Evolutionary conservation across 2,329 filamentous ascomycete species (phyloP).

Genomic region (Botrytis porri): DNA sequence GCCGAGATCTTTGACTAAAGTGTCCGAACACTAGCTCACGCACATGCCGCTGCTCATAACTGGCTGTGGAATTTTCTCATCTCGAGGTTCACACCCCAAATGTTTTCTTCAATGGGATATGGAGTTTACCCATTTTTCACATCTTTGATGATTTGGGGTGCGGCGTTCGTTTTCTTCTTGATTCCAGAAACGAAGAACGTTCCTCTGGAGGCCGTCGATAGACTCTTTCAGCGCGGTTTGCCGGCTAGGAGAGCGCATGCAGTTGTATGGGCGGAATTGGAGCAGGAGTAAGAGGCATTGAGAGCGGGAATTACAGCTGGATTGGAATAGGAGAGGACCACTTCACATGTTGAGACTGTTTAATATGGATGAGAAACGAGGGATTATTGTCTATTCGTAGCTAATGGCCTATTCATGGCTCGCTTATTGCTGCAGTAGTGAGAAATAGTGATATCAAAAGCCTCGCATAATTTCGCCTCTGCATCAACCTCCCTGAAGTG

Average conservation of each 20-base stretch:
- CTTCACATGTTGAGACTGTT: not conserved
- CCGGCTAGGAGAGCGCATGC: slow-evolving; percentile 29
- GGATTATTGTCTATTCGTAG: not conserved
- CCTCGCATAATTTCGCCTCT: not conserved
- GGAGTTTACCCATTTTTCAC: slow-evolving; percentile 70
- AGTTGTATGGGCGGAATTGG: slow-evolving; percentile 32
- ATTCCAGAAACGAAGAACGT: slow-evolving; percentile 65
- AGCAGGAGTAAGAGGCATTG: slow-evolving; percentile 29
- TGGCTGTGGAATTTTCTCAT: slow-evolving; percentile 69
- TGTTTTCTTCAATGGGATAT: slow-evolving; percentile 56
- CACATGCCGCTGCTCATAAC: slow-evolving; percentile 64
- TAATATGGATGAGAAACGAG: not conserved
- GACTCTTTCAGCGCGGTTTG: slow-evolving; percentile 48
- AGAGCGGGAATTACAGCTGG: slow-evolving; percentile 25
- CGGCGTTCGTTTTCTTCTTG: slow-evolving; percentile 59
- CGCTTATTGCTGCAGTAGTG: not conserved
- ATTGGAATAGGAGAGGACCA: slow-evolving; percentile 20
- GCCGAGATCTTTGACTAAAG: slow-evolving; percentile 33
- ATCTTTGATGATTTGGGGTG: slow-evolving; percentile 55
- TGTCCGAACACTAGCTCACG: slow-evolving; percentile 46
- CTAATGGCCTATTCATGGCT: not conserved
- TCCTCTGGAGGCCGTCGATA: slow-evolving; percentile 63
- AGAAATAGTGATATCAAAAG: not conserved
- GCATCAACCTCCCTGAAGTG: not conserved
- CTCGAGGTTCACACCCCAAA: slow-evolving; percentile 63